phyloP scores from a whole-genome alignment of 2,329 filamentous ascomycete genomes.

The Fusarium sp. region DNA sequence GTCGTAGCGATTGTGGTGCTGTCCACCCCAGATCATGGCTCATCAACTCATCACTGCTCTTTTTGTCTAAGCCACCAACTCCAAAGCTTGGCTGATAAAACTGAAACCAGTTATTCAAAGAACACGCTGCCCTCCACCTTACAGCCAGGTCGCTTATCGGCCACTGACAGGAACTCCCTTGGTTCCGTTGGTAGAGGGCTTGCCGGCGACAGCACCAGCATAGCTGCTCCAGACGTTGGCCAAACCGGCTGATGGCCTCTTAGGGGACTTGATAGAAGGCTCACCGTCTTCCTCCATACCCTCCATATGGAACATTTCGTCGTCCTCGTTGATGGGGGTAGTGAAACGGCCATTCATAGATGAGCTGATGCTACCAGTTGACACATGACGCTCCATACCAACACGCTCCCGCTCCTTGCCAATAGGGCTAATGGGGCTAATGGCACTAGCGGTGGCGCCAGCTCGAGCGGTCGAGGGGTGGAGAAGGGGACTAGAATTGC shows the following conservation, averaged over 20 bases:
- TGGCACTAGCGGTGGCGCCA: slow-evolving; percentile 56
- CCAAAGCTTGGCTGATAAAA: slow-evolving; percentile 26
- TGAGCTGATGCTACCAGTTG: slow-evolving; percentile 69
- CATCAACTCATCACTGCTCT: slow-evolving; percentile 35
- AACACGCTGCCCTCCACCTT: slow-evolving; percentile 19
- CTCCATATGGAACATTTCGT: slow-evolving; percentile 71
- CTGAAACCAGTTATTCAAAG: slow-evolving; percentile 27
- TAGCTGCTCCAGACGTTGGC: slow-evolving; percentile 58
- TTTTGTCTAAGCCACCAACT: slow-evolving; percentile 39
- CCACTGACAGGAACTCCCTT: slow-evolving; percentile 51
- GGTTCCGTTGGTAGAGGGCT: slow-evolving; percentile 44
- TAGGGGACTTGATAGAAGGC: slow-evolving; percentile 60
- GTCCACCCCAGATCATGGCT: slow-evolving; percentile 37
- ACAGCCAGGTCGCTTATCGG: slow-evolving; percentile 43
- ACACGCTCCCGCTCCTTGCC: slow-evolving; percentile 54
- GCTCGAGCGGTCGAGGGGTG: slow-evolving; percentile 60
- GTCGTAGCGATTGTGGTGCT: slow-evolving; percentile 31
- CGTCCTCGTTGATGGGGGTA: slow-evolving; percentile 74
- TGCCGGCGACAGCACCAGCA: slow-evolving; percentile 52
- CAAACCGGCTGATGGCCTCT: slow-evolving; percentile 62
- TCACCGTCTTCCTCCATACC: slow-evolving; percentile 74
- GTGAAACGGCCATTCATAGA: slow-evolving; percentile 68
- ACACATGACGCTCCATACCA: slow-evolving; percentile 67
- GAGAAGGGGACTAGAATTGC: slow-evolving; percentile 61
- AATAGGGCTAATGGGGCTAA: slow-evolving; percentile 55